Conservation (phyloP, 129 eudicot genomes). For the Gnaphalium uliginosum region DNA sequence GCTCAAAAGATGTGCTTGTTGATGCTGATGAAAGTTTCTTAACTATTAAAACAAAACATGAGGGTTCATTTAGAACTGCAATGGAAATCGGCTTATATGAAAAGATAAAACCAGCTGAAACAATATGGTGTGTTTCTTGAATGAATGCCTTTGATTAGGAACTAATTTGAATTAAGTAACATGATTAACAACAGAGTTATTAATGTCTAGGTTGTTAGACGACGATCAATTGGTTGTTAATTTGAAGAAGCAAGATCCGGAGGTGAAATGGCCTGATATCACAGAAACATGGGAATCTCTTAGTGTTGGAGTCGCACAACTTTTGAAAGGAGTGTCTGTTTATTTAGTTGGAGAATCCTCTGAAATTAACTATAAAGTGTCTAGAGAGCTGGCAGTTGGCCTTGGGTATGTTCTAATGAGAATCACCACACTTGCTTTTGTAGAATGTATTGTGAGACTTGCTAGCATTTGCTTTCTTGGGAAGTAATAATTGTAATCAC, state of each 20-base stretch:
- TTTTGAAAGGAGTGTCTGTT: slow-evolving; percentile 78
- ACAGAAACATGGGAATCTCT: slow-evolving; percentile 96
- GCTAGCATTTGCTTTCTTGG: neutral
- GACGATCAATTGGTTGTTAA: slow-evolving; percentile 77
- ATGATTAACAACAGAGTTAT: slow-evolving; percentile 1
- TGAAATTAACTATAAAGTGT: slow-evolving; percentile 80
- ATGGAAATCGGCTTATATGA: slow-evolving; percentile 77
- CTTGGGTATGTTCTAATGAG: slow-evolving; percentile 60
- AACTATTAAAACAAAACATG: slow-evolving; percentile 44
- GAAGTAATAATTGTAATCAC: neutral
- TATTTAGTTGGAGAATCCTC: slow-evolving; percentile 91
- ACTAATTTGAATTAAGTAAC: neutral
- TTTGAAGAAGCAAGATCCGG: slow-evolving; percentile 89
- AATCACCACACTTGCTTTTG: neutral
- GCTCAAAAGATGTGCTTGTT: slow-evolving; percentile 63
- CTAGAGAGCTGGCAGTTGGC: slow-evolving; percentile 89
- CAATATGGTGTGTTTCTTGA: slow-evolving; percentile 64
- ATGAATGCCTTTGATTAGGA: neutral
- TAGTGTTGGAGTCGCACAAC: slow-evolving; percentile 66
- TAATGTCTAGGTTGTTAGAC: slow-evolving; percentile 69
- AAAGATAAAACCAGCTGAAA: slow-evolving; percentile 89
- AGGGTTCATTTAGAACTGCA: slow-evolving; percentile 61
- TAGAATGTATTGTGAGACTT: neutral
- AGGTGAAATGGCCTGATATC: slow-evolving; percentile 92
- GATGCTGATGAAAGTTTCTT: slow-evolving; percentile 70